Evolutionary conservation across 192 early-diverging fungal genomes (phyloP), one percentile per base, ranked within the genome.

Genomic region (Coemansia sp.): DNA sequence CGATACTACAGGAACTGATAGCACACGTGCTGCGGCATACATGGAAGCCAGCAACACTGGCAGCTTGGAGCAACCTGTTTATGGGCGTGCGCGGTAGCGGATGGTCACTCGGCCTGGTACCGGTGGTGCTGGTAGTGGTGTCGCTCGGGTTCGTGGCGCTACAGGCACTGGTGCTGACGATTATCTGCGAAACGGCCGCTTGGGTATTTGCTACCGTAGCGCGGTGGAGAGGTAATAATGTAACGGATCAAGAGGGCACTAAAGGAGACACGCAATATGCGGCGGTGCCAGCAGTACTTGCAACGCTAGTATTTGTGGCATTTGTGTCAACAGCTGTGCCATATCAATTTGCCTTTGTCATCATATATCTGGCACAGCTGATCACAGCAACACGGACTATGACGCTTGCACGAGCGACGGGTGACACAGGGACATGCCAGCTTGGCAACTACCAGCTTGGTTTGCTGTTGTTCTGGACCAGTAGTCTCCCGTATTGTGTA

Each of bases 281-380:
- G 24, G 58, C 49, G 28, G 65, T 52, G n/a, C 62, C 69, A n/a
- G 65, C 73, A 6, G 27, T 66, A 24, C 23, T 74, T 14, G 68
- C 68, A 2, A 72, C 78, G 0, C 56, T 75, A 1, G 69, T 47
- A 4, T 73, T 88, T 21, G 82, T 88, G 31, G 57, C 82, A 7
- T 52, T 90, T 50, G 87, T 91, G 1, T 82, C 83, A 19, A 81
- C 82, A 0, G 74, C 82, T 58, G 81, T 91, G 14, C 89, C 91
- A 0, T 90, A 93, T 65, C 91, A 91, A 69, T 89, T 93, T 77
- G 86, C 85, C 6, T 93, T 89, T 67, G 71, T 88, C 7, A 82
- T 86, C 10, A 84, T 85, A 4, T 83, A 87, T 62, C 49, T 91
- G 27, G 88, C 75, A 16, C 78, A 78, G 76, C 41, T 85, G 83